phyloP scores from a whole-genome alignment of 306 rosid species.

The Begonia loranthoides region DNA sequence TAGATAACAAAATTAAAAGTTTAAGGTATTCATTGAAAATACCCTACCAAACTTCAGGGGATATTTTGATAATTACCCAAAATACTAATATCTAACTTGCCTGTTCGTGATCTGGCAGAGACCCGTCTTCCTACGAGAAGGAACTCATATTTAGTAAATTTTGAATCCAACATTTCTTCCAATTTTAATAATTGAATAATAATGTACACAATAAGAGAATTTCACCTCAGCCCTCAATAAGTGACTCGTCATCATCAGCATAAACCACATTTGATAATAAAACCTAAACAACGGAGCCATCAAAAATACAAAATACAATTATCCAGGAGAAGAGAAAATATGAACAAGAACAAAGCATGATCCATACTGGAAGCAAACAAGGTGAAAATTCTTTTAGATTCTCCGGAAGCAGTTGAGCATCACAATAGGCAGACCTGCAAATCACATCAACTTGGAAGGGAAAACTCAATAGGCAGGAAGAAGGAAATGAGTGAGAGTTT shows the following conservation, averaged over 20 bases:
- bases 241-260: conserved; percentile 95
- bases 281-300: conserved; percentile 27
- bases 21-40: too few relatives aligned
- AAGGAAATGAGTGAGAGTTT: not conserved
- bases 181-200: not conserved
- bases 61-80: too few relatives aligned
- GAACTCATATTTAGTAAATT: conserved; percentile 15
- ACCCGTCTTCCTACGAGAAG: conserved; percentile 78
- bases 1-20: too few relatives aligned
- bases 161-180: conserved; percentile 14
- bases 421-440: conserved; percentile 96
- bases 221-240: conserved; percentile 88
- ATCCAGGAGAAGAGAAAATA: conserved; percentile 9
- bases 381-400: conserved; percentile 85
- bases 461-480: not conserved
- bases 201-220: conserved; percentile 11
- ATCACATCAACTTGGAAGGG: conserved; percentile 2
- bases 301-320: conserved; percentile 11
- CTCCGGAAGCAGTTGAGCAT: conserved; percentile 89
- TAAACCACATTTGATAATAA: conserved; percentile 92
- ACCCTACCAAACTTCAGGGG: too few relatives aligned
- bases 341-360: conserved; percentile 8
- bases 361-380: conserved; percentile 75
- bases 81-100: conserved; percentile 10
- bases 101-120: conserved; percentile 98